Conservation (phyloP, 305 asterid species). For the Fraxinus sp. region DNA sequence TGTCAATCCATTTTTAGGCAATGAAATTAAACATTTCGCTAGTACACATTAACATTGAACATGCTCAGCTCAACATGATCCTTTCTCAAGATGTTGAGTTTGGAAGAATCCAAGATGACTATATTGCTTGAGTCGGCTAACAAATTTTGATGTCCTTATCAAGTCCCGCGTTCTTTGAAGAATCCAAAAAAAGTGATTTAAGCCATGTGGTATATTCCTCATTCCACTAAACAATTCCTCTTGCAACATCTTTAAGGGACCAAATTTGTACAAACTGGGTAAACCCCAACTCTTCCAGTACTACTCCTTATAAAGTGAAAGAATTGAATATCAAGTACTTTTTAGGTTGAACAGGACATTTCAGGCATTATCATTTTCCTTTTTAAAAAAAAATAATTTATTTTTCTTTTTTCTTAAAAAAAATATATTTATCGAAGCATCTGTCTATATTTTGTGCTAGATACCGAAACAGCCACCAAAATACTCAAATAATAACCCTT, state of each 20-base stretch:
- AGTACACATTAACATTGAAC: too few relatives aligned
- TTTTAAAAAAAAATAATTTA: neutral
- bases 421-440: too few relatives aligned
- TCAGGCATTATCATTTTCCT: neutral
- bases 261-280: constrained; percentile 26
- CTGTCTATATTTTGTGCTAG: too few relatives aligned
- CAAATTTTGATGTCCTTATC: neutral
- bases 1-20: too few relatives aligned
- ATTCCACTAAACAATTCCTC: constrained; percentile 28
- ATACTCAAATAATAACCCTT: too few relatives aligned
- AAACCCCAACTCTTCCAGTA: neutral
- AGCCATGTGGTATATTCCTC: constrained; percentile 32
- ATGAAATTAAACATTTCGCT: too few relatives aligned
- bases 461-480: too few relatives aligned
- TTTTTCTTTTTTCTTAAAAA: too few relatives aligned
- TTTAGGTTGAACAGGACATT: constrained; percentile 24
- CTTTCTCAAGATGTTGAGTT: too few relatives aligned
- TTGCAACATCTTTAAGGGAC: constrained; percentile 36
- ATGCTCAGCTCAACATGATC: too few relatives aligned
- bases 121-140: neutral
- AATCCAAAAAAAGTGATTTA: constrained; percentile 25
- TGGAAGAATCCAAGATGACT: too few relatives aligned
- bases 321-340: constrained; percentile 34
- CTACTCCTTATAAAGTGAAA: constrained; percentile 24
- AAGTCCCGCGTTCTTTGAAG: neutral